Evolutionary conservation across 1,284 basidiomycete genomes (phyloP).

Genomic region (Ceratobasidium sp.): DNA sequence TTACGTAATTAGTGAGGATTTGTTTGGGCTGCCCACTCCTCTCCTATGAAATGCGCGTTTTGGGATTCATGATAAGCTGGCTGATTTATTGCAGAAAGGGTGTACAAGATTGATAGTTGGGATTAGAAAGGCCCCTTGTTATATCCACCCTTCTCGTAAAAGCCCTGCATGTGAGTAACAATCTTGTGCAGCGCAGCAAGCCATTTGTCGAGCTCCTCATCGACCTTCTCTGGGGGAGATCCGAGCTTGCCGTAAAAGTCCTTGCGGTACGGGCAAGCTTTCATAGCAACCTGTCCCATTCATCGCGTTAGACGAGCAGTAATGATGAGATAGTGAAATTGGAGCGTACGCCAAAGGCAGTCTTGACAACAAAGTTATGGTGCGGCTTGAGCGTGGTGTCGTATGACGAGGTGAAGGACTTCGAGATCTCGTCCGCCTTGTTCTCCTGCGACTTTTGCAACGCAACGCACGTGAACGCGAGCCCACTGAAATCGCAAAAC

Average conservation of each 20-base stretch:
- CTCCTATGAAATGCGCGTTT: background rate
- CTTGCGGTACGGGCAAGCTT: conserved; percentile 92
- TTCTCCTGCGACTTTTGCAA: conserved; percentile 81
- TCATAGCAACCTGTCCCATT: conserved; percentile 86
- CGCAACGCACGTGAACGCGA: conserved; percentile 91
- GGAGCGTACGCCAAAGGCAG: conserved; percentile 86
- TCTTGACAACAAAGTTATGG: conserved; percentile 84
- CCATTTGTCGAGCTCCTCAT: conserved; percentile 83
- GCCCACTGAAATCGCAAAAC: too few relatives aligned
- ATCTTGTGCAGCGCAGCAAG: conserved; percentile 79
- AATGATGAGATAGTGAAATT: conserved; percentile 50
- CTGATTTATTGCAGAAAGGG: conserved; percentile 1
- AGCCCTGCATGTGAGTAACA: conserved; percentile 76
- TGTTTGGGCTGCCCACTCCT: background rate
- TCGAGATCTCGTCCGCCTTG: conserved; percentile 76
- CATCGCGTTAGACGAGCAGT: conserved; percentile 22
- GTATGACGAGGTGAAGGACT: conserved; percentile 88
- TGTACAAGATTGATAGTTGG: background rate
- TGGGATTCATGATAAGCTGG: background rate
- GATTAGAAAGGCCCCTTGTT: conserved; percentile 64
- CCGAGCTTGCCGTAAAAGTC: conserved; percentile 94
- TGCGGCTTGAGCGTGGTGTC: conserved; percentile 77
- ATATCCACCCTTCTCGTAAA: conserved; percentile 78
- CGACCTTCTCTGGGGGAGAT: conserved; percentile 75
- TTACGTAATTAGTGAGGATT: conserved; percentile 27